phyloP scores from a whole-genome alignment of 805 yeast genomes.

The Yarrowia yakushimensis region DNA sequence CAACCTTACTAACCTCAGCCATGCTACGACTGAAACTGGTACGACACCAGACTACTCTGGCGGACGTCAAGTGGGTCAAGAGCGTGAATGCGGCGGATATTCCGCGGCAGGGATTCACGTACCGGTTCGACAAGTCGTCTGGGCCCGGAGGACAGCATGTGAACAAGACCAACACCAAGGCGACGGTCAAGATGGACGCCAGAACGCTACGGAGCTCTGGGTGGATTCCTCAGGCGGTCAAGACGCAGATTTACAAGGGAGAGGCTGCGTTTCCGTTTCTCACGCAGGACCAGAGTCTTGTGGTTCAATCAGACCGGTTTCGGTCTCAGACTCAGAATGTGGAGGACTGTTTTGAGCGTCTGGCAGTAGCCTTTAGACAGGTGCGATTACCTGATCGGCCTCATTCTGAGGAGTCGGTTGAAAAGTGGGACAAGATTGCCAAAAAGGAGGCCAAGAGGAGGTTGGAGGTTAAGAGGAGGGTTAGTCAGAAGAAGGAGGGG shows the following conservation, averaged over 20 bases:
- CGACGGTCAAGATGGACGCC: slow-evolving; percentile 49
- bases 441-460: background rate
- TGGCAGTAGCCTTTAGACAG: background rate
- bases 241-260: background rate
- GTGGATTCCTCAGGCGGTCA: slow-evolving; percentile 9
- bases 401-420: background rate
- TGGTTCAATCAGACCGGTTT: background rate
- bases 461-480: background rate
- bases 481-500: background rate
- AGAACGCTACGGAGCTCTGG: background rate
- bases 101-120: slow-evolving; percentile 7
- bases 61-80: background rate
- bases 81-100: background rate
- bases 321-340: slow-evolving; percentile 5
- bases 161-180: slow-evolving; percentile 63
- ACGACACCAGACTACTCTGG: background rate
- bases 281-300: background rate
- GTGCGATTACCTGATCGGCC: background rate
- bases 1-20: no score
- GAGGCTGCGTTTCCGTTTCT: background rate
- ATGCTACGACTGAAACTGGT: background rate
- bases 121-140: slow-evolving; percentile 53
- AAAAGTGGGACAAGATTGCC: background rate
- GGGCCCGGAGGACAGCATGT: slow-evolving; percentile 92
- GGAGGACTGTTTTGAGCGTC: slow-evolving; percentile 8